These are phyloP conservation scores for Sporisorium exsertum DNA, from an alignment of 1,284 basidiomycete species.

Conservation along the genomic window DNA sequence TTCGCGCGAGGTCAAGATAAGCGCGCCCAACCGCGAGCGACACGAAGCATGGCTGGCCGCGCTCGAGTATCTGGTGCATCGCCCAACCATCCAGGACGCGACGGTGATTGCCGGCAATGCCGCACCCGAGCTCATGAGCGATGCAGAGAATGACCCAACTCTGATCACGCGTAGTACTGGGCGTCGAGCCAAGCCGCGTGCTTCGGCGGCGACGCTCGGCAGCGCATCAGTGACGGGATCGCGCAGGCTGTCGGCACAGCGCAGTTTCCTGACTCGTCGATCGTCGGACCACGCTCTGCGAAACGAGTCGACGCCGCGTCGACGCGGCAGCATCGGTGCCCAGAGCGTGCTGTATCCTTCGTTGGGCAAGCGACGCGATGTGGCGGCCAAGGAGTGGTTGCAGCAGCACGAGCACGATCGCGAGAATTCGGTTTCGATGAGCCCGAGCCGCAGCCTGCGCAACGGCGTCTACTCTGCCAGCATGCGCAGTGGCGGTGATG, in stretches of 20 bases:
- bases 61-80: slow-evolving; percentile 60
- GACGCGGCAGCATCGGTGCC: slow-evolving; percentile 75
- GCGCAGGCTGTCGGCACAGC: slow-evolving; percentile 62
- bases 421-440: slow-evolving; percentile 39
- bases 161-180: slow-evolving; percentile 25
- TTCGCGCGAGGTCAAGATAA: slow-evolving; percentile 96
- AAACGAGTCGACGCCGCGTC: slow-evolving; percentile 75
- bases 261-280: slow-evolving; percentile 61
- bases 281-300: slow-evolving; percentile 65
- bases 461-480: slow-evolving; percentile 30
- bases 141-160: slow-evolving; percentile 39
- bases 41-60: slow-evolving; percentile 94
- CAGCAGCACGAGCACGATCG: slow-evolving; percentile 55
- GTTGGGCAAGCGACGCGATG: slow-evolving; percentile 83
- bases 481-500: slow-evolving; percentile 21
- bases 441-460: slow-evolving; percentile 36
- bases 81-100: slow-evolving; percentile 44
- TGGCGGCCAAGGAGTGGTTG: slow-evolving; percentile 87
- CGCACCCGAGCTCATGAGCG: slow-evolving; percentile 33
- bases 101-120: slow-evolving; percentile 46
- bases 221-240: slow-evolving; percentile 28
- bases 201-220: slow-evolving; percentile 32
- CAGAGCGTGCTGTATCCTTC: slow-evolving; percentile 71
- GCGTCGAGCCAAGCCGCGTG: slow-evolving; percentile 37
- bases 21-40: slow-evolving; percentile 89